Conservation (phyloP, 2,329 filamentous ascomycete genomes). For the Nemania bipapillata region DNA sequence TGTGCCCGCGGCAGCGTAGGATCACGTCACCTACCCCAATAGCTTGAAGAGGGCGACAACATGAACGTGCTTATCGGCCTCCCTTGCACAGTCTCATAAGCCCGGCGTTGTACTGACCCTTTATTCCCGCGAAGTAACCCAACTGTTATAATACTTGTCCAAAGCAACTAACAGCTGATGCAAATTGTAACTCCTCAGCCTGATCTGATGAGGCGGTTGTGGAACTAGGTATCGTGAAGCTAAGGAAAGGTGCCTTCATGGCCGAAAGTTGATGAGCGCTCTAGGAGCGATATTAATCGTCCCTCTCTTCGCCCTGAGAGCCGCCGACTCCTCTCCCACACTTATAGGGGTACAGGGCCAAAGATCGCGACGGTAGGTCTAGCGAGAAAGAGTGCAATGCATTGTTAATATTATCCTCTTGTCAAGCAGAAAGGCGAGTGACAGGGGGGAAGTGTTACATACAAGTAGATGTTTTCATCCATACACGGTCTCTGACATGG, state of each 20-base stretch:
- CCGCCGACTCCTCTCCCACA: too few species aligned
- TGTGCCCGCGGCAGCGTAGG: constrained; percentile 5
- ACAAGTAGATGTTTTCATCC: too few species aligned
- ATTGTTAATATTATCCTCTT: too few species aligned
- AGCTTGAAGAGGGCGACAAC: not conserved
- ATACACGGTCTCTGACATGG: not conserved
- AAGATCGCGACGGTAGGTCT: too few species aligned
- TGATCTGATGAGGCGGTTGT: not conserved
- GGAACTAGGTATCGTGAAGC: not conserved
- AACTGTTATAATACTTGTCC: not conserved
- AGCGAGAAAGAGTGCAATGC: too few species aligned
- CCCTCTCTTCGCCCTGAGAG: too few species aligned
- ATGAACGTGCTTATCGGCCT: not conserved
- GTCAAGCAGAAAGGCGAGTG: too few species aligned
- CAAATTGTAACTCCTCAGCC: not conserved
- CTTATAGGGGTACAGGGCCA: too few species aligned
- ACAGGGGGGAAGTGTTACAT: too few species aligned
- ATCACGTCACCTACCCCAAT: constrained; percentile 1
- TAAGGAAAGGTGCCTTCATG: too few species aligned
- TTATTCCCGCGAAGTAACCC: not conserved
- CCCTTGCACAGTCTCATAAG: too few species aligned
- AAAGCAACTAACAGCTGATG: not conserved
- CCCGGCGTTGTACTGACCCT: not conserved
- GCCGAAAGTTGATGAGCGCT: not conserved
- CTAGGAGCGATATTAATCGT: too few species aligned